Evolutionary conservation across 148 eudicot species (phyloP).

Genomic region (Rhododendron molle): DNA sequence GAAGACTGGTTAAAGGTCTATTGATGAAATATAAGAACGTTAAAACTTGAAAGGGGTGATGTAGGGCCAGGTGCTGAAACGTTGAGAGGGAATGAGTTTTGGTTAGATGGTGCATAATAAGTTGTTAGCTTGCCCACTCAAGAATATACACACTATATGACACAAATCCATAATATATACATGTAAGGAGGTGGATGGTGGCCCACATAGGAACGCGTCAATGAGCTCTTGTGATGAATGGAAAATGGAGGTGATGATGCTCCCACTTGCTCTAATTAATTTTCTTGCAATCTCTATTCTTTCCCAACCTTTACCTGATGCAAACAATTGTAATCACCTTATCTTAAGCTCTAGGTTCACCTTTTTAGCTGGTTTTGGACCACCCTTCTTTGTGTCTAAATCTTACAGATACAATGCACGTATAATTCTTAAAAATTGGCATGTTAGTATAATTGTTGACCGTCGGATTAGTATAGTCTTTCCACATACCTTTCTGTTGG

Average conservation of each 20-base stretch:
- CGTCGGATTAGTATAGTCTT: background rate
- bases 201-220: slow-evolving; percentile 10
- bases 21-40: background rate
- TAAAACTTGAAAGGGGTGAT: background rate
- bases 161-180: background rate
- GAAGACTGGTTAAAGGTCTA: background rate
- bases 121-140: background rate
- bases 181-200: background rate
- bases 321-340: slow-evolving; percentile 1
- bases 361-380: slow-evolving; percentile 13
- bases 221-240: slow-evolving; percentile 12
- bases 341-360: background rate
- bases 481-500: background rate
- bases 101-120: background rate
- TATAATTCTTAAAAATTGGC: background rate
- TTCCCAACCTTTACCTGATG: background rate
- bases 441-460: background rate
- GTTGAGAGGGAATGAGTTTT: background rate
- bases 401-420: background rate
- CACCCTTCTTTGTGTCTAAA: background rate
- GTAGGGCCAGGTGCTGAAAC: background rate
- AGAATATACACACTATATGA: background rate
- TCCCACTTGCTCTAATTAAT: slow-evolving; percentile 3
- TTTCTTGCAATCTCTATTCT: background rate
- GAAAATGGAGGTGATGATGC: slow-evolving; percentile 20